Base-by-base conservation (phyloP, 2,329 filamentous ascomycete species). In the Ascochyta clinopodiicola region DNA sequence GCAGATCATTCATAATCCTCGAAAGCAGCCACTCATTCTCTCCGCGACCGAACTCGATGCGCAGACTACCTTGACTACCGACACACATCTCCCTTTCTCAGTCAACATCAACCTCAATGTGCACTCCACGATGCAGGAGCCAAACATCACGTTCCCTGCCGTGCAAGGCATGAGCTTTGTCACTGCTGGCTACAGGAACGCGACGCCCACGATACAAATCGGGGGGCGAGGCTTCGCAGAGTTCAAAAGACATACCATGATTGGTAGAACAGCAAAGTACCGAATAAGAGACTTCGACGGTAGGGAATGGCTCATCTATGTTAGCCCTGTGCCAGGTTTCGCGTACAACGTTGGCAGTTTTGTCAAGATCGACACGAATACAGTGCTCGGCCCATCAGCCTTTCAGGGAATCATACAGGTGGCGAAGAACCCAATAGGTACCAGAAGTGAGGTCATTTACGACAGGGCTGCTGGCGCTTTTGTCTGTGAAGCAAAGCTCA, bases 141-240 rank as follows among this genome's bases (percentile, higher is more conserved):
- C 88, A 0, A 80, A 83, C 1, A 82, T 98, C 19, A 88, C 85
- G 0, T 92, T 96, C 61, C 92, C 93, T 0, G 71, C 97, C 7
- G 86, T 96, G 0, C 94, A 98, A 70, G 95, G 95, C 10, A 95
- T 96, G 86, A 88, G 86, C 0, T 96, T 92, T 66, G 81, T 96
- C 17, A 97, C 93, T 4, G 93, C 82, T 0, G 75, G 89, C 17
- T 98, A 93, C 75, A 82, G 81, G 49, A 86, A 86, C 27, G 81
- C 86, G 0, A 87, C 86, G 7, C 94, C 94, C 0, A 70, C 88
- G 4, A 82, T 98, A 38, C 87, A 93, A 64, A 73, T 67, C 7
- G 89, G 88, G 21, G 87, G 86, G 1, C 84, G 95, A 1, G 89
- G 88, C 57, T 96, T 94, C 79, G 82, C 82, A 53, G 86, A 82